Evolutionary conservation across 164 flowering plant genomes (phyloP).

Genomic region (Magnolia officinalis): DNA sequence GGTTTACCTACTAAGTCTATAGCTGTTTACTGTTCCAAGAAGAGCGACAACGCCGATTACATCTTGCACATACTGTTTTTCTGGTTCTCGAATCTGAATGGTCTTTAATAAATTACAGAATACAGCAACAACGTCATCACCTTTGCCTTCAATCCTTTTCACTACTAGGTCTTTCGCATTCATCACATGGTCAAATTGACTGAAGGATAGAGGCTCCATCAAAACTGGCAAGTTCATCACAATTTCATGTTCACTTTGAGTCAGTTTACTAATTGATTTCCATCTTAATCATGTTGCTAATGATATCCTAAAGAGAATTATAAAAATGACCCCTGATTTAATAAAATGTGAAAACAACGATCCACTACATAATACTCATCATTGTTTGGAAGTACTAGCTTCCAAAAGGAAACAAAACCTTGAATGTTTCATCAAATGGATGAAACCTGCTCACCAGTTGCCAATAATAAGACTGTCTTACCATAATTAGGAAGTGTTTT

Average conservation of each 20-base stretch:
- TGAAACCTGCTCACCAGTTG: too few relatives aligned
- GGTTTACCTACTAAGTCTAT: conserved; percentile 19
- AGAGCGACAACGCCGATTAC: conserved; percentile 68
- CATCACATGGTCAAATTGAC: conserved; percentile 8
- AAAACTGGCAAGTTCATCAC: conserved; percentile 22
- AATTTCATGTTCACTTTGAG: not conserved
- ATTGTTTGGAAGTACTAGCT: too few relatives aligned
- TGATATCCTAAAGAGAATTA: not conserved
- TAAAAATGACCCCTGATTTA: too few relatives aligned
- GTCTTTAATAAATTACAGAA: conserved; percentile 27
- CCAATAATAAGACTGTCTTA: too few relatives aligned
- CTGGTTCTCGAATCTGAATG: conserved; percentile 7
- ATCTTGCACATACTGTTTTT: conserved; percentile 24
- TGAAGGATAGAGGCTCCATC: conserved; percentile 11
- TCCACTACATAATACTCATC: too few relatives aligned
- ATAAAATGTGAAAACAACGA: too few relatives aligned
- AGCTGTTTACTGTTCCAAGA: conserved; percentile 43
- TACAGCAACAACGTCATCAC: conserved; percentile 43
- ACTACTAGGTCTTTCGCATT: conserved; percentile 32
- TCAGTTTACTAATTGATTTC: not conserved
- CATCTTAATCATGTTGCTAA: not conserved
- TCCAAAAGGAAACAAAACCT: too few relatives aligned
- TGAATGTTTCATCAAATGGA: too few relatives aligned
- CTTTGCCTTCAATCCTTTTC: conserved; percentile 29
- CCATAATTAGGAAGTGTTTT: too few relatives aligned